A percentile compares a stretch with the other conserved stretches of the same genome.
phyloP scores from a whole-genome alignment of 805 yeast genomes.

The Ogataea dorogensis region DNA sequence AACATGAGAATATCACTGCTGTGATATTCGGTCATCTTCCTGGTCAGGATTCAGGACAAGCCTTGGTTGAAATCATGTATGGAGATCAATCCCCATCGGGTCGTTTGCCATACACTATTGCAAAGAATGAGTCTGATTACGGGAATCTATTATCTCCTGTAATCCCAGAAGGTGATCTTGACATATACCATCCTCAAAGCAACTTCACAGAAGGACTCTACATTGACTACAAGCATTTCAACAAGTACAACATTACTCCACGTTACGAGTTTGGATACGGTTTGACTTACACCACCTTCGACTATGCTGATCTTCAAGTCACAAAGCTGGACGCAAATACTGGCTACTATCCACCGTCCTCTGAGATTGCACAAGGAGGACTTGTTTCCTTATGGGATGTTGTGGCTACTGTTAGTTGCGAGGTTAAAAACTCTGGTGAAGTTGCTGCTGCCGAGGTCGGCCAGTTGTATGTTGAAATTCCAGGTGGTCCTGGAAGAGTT shows the following conservation, averaged over 20 bases:
- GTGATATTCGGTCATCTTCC: slow-evolving; percentile 43
- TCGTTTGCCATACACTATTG: slow-evolving; percentile 60
- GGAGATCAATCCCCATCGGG: slow-evolving; percentile 67
- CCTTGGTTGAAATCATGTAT: slow-evolving; percentile 55
- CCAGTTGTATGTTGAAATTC: slow-evolving; percentile 44
- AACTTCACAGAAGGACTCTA: slow-evolving; percentile 47
- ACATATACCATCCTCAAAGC: slow-evolving; percentile 40
- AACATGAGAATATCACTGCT: slow-evolving; percentile 56
- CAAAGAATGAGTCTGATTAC: slow-evolving; percentile 46
- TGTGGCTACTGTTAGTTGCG: slow-evolving; percentile 38
- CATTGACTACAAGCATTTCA: slow-evolving; percentile 58
- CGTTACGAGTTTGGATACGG: slow-evolving; percentile 65
- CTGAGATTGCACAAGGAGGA: slow-evolving; percentile 3
- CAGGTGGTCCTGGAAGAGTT: slow-evolving; percentile 41
- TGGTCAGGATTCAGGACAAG: slow-evolving; percentile 49
- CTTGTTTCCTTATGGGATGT: slow-evolving; percentile 35
- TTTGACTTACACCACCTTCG: slow-evolving; percentile 50
- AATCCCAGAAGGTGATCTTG: slow-evolving; percentile 27
- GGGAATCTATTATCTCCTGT: slow-evolving; percentile 37
- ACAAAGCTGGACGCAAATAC: slow-evolving; percentile 4
- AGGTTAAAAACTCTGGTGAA: slow-evolving; percentile 39
- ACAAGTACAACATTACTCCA: slow-evolving; percentile 53
- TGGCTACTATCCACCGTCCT: slow-evolving; percentile 1
- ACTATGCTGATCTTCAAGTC: slow-evolving; percentile 25
- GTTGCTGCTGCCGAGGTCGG: slow-evolving; percentile 41